A percentile compares a stretch with the other conserved stretches of the same genome.
Conservation (phyloP, 306 rosid genomes). For the Purshia tridentata region DNA sequence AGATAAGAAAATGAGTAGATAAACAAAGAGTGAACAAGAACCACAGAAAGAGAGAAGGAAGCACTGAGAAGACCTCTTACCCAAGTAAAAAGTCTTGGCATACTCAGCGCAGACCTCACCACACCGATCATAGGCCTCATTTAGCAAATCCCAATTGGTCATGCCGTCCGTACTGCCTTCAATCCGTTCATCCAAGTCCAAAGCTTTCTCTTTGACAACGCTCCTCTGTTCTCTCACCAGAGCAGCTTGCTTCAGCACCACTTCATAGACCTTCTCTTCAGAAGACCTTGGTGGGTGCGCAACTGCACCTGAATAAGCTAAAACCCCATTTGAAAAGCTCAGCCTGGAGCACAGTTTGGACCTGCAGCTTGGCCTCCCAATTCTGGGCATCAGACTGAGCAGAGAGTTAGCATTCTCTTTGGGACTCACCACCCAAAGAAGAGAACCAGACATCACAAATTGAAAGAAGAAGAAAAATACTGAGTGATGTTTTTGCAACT, state of each 20-base stretch:
- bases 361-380: slow-evolving; percentile 31
- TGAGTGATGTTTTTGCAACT: not conserved
- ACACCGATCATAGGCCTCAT: slow-evolving; percentile 77
- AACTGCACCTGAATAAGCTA: slow-evolving; percentile 52
- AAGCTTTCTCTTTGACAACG: slow-evolving; percentile 19
- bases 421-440: slow-evolving; percentile 66
- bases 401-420: slow-evolving; percentile 49
- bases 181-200: slow-evolving; percentile 34
- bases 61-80: slow-evolving; percentile 30
- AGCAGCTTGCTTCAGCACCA: slow-evolving; percentile 88
- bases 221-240: slow-evolving; percentile 47
- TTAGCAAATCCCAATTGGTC: slow-evolving; percentile 55
- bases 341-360: slow-evolving; percentile 38
- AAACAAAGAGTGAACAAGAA: not conserved
- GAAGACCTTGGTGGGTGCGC: slow-evolving; percentile 68
- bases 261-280: slow-evolving; percentile 86
- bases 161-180: slow-evolving; percentile 36
- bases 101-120: slow-evolving; percentile 95
- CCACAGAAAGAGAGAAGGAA: slow-evolving; percentile 3
- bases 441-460: slow-evolving; percentile 55
- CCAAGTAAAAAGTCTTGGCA: slow-evolving; percentile 91
- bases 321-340: slow-evolving; percentile 40
- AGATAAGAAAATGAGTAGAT: slow-evolving; percentile 3
- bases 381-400: slow-evolving; percentile 39
- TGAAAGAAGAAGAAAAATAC: not conserved